phyloP scores from a whole-genome alignment of 306 rosid species.

The Vachellia pachyceras region DNA sequence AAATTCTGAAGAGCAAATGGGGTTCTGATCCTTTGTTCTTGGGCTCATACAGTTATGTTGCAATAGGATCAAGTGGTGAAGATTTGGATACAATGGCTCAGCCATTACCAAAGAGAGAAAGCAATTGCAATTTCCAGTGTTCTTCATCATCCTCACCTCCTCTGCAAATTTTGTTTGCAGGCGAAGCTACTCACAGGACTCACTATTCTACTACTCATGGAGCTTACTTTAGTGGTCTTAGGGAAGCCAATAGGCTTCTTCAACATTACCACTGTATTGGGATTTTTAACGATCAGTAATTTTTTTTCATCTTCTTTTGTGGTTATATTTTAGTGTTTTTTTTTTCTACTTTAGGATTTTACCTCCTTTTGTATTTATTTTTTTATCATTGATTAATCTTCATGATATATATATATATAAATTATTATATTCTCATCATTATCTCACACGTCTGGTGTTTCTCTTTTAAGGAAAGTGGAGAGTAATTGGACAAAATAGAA shows the following conservation, averaged over 20 bases:
- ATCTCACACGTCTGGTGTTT: conserved; percentile 56
- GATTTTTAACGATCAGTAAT: conserved; percentile 49
- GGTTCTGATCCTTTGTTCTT: conserved; percentile 19
- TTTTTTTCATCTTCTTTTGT: background rate
- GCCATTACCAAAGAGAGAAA: conserved; percentile 4
- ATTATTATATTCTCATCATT: conserved; percentile 49
- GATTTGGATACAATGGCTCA: conserved; percentile 17
- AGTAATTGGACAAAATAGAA: conserved; percentile 41
- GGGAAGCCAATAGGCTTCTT: conserved; percentile 97
- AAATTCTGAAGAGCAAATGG: conserved; percentile 12
- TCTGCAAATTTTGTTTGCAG: conserved; percentile 93
- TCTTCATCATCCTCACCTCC: conserved; percentile 39
- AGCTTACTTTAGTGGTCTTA: conserved; percentile 95
- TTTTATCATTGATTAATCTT: conserved; percentile 46
- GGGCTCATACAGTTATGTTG: conserved; percentile 18
- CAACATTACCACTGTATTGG: conserved; percentile 77
- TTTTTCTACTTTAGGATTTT: background rate
- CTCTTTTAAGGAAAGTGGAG: conserved; percentile 53
- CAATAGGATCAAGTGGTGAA: conserved; percentile 17
- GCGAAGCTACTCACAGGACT: conserved; percentile 98
- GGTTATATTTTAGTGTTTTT: background rate
- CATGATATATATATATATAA: conserved; percentile 55
- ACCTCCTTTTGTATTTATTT: background rate
- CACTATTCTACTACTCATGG: conserved; percentile 99
- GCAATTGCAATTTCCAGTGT: background rate